Evolutionary conservation across 2,329 filamentous ascomycete species (phyloP), one percentile per base, ranked within the genome.

Genomic region (Cladosporium sp.): DNA sequence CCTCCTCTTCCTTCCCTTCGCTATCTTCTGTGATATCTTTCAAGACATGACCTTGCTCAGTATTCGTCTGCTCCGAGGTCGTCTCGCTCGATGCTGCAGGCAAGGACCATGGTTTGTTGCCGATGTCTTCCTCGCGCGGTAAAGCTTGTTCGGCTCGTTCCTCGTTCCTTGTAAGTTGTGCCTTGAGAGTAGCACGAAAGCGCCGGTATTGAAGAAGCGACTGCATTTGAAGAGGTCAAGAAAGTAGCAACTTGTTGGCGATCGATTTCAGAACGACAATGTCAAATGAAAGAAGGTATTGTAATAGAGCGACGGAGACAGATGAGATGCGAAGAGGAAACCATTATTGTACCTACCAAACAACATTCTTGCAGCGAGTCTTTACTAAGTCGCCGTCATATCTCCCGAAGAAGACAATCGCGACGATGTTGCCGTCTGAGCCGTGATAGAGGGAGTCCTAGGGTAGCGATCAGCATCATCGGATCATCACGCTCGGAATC

Each of bases 181-280:
- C 68, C 49, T 71, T 54, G 7, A 72, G 68, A 14, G 71, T 67
- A 1, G 65, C 59, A 49, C 68, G 66, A 65, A 74, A 74, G 41
- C 72, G 68, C 24, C 68, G 66, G 60, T 73, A 73, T 36, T 75
- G 74, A 21, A 74, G 49, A 26, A 68, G 21, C 26, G 70, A 71
- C 55, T 71, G 71, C 71, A 62, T 62, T 34, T 1, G 7, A 5
- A 30, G 1, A n/a, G 24, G 26, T 3, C 26, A 30, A n/a, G 7
- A 55, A 21, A 55, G 4, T 30, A 55, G 52, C 28, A n/a, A 15
- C 18, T 14, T 30, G 28, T 24, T 21, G 4, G 32, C 8, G 26
- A 52, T 30, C 49, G 24, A 28, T 30, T 14, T 14, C 24, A 28
- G 10, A 52, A 3, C 4, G 18, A 24, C 12, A 52, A 15, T 10